Percentiles rank a stretch among this genome's conserved stretches.
Evolutionary conservation across 176 grass and related monocot species (phyloP).

Genomic region (Pontederia paniculata): DNA sequence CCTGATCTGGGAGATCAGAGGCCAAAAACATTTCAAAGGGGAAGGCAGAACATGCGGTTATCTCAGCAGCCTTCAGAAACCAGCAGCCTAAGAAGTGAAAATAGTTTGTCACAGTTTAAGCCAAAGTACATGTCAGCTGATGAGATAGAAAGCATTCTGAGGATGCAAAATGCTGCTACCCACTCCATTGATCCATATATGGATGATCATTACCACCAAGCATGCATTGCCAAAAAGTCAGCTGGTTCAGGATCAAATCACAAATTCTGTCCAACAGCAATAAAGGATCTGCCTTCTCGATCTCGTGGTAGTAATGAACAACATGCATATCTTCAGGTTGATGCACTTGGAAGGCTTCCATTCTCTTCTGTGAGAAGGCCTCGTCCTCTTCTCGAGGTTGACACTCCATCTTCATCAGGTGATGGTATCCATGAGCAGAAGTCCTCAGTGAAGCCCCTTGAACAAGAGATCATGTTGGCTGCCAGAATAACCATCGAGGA

Average conservation of each 20-base stretch:
- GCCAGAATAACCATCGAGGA: constrained; percentile 15
- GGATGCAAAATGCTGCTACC: constrained; percentile 9
- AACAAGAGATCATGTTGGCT: constrained; percentile 10
- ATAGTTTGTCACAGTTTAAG: constrained; percentile 7
- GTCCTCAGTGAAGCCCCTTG: constrained; percentile 14
- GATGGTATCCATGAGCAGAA: constrained; percentile 3
- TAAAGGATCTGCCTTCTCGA: constrained; percentile 11
- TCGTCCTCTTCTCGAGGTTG: constrained; percentile 11
- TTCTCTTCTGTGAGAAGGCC: constrained; percentile 8
- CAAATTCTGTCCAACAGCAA: constrained; percentile 6
- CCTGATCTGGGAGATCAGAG: constrained; percentile 8
- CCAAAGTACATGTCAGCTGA: constrained; percentile 14
- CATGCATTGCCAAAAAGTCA: constrained; percentile 16
- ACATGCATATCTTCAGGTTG: constrained; percentile 13
- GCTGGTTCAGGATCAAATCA: constrained; percentile 5
- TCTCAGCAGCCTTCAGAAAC: constrained; percentile 5
- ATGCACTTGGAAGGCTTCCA: constrained; percentile 11
- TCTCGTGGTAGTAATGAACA: constrained; percentile 12
- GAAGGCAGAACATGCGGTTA: constrained; percentile 7
- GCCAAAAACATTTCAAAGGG: constrained; percentile 1
- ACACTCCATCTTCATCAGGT: constrained; percentile 1
- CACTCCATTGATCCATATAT: constrained; percentile 9
- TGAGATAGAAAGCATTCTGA: constrained; percentile 16
- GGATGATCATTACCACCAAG: constrained; percentile 16
- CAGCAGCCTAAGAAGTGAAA: constrained; percentile 6